A percentile compares a stretch with the other conserved stretches of the same genome.
phyloP scores from a whole-genome alignment of 768 basidiomycete species.

The Mycena vulgaris region DNA sequence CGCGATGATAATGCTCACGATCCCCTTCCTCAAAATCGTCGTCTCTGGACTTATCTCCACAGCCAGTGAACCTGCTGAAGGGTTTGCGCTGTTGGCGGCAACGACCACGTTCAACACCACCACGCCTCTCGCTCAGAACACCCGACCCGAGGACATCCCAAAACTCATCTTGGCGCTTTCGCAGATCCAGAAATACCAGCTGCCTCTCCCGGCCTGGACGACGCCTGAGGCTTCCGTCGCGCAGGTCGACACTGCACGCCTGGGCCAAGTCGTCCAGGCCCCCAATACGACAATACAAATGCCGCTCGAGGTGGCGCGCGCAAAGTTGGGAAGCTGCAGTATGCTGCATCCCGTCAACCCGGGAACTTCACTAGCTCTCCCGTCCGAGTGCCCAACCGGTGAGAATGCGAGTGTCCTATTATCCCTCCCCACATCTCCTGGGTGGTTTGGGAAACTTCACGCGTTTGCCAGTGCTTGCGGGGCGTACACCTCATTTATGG shows the following conservation, averaged over 20 bases:
- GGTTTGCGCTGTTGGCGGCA: neutral
- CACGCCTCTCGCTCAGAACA: neutral
- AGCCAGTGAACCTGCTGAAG: neutral
- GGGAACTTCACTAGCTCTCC: neutral
- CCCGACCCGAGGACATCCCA: neutral
- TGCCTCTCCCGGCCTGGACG: conserved; percentile 21
- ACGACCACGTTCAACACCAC: conserved; percentile 16
- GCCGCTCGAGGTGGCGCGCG: conserved; percentile 21
- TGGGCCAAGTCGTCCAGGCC: neutral
- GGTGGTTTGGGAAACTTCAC: conserved; percentile 10
- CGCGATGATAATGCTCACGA: neutral
- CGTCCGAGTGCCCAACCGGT: neutral
- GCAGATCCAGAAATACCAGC: conserved; percentile 15
- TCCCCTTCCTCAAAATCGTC: conserved; percentile 23
- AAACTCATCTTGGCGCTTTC: conserved; percentile 20
- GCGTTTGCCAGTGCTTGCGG: too few species aligned
- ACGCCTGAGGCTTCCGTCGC: conserved; percentile 10
- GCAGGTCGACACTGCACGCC: neutral
- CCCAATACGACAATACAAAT: conserved; percentile 15
- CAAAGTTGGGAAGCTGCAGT: conserved; percentile 10
- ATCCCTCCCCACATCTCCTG: neutral
- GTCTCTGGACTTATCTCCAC: conserved; percentile 22
- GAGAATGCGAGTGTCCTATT: too few species aligned
- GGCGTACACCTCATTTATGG: conserved; percentile 4
- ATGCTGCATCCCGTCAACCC: neutral